A percentile compares a stretch with the other conserved stretches of the same genome.
These are phyloP conservation scores for Cryptococcus wingfieldii DNA, from an alignment of 1,284 basidiomycete species.

Conservation along the genomic window DNA sequence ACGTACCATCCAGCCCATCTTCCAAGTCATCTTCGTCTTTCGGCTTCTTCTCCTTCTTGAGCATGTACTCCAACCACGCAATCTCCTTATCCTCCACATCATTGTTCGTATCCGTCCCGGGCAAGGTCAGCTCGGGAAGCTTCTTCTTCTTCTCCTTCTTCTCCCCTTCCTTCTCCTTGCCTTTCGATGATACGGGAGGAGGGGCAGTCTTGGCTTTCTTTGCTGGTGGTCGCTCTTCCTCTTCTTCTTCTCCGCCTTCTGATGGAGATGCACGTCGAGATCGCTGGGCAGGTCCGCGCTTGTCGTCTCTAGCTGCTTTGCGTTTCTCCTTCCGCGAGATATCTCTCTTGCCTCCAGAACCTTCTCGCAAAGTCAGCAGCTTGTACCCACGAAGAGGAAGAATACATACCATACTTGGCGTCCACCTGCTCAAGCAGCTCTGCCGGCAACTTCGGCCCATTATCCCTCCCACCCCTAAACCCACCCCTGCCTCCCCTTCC, in stretches of 20 bases:
- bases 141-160: constrained; percentile 23
- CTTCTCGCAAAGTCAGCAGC: not conserved
- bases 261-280: not conserved
- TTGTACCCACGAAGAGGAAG: not conserved
- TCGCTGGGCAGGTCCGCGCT: not conserved
- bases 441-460: constrained; percentile 35
- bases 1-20: constrained; percentile 60
- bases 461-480: constrained; percentile 2
- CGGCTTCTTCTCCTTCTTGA: constrained; percentile 55
- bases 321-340: constrained; percentile 16
- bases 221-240: not conserved
- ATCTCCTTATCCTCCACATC: constrained; percentile 72
- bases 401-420: constrained; percentile 23
- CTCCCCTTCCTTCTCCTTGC: not conserved
- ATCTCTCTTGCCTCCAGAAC: not conserved
- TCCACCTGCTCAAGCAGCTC: constrained; percentile 36
- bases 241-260: constrained; percentile 20
- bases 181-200: not conserved
- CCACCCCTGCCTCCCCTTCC: constrained; percentile 5
- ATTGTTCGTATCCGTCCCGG: constrained; percentile 31
- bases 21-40: constrained; percentile 40
- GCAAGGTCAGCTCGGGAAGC: constrained; percentile 25
- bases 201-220: not conserved
- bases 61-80: constrained; percentile 66
- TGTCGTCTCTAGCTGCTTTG: constrained; percentile 10